Evolutionary conservation across 2,329 filamentous ascomycete genomes (phyloP).

Genomic region (Xylariaceae sp.): DNA sequence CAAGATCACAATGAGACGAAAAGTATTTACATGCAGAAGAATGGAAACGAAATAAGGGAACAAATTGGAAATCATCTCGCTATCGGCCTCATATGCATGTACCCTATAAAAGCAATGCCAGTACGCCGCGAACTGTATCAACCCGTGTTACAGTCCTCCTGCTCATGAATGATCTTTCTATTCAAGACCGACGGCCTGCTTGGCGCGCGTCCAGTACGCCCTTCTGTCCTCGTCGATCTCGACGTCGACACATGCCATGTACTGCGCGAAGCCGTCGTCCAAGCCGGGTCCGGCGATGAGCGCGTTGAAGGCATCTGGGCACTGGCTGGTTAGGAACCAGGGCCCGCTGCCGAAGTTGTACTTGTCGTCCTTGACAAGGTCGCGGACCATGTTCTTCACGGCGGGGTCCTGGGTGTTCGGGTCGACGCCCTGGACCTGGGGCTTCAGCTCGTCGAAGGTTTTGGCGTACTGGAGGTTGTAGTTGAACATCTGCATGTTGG

Average conservation of each 20-base stretch:
- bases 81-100: background rate
- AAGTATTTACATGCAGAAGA: background rate
- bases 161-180: background rate
- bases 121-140: background rate
- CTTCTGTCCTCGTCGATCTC: constrained; percentile 36
- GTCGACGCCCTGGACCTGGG: constrained; percentile 35
- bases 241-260: constrained; percentile 53
- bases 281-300: constrained; percentile 39
- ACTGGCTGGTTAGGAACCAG: constrained; percentile 55
- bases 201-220: constrained; percentile 49
- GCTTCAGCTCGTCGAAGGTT: constrained; percentile 43
- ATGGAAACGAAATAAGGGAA: too few relatives aligned
- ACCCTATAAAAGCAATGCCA: background rate
- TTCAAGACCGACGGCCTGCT: constrained; percentile 49
- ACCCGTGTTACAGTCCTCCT: background rate
- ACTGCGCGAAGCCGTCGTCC: constrained; percentile 47
- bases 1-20: too few relatives aligned
- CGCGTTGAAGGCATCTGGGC: constrained; percentile 37
- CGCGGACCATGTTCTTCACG: constrained; percentile 46
- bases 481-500: constrained; percentile 53
- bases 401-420: constrained; percentile 25
- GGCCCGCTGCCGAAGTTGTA: constrained; percentile 57
- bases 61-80: background rate
- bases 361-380: constrained; percentile 49
- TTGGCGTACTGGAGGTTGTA: constrained; percentile 54